Base-by-base conservation (phyloP, 2,329 filamentous ascomycete genomes). In the Karstenula rhodostoma region DNA sequence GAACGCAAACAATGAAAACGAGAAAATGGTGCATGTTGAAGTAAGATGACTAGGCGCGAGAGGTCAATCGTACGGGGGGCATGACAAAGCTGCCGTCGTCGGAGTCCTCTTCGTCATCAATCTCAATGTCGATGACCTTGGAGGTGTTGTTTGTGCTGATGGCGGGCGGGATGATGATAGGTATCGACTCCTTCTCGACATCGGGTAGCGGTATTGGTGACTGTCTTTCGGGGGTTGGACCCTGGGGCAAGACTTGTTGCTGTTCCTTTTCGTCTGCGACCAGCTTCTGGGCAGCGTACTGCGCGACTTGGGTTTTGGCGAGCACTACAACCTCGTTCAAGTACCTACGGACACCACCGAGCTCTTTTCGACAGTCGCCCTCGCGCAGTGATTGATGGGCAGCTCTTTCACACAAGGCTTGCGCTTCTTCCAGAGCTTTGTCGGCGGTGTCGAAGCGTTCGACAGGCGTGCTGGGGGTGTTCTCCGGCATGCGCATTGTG, bases 361-460 rank as follows among this genome's bases (percentile, higher is more conserved):
- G 85, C 76, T 96, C 92, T 19, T 87, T 85, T n/a, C 83, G 85
- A 77, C 94, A 97, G 71, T 95, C 90, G 12, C 93, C 94, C 56
- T 93, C 90, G 25, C 94, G 88, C n/a, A 97, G 83, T 62, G 95
- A 93, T 71, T 96, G 92, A 73, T 96, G 93, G 0, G 94, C 94
- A 2, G 91, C 94, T 56, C 89, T 89, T 79, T 97, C 94, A 74
- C 92, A 96, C 69, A 93, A 86, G 58, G 85, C 85, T 75, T 97
- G 93, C 5, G 92, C 90, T 64, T 87, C 86, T 73, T 97, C 93
- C 27, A 97, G 82, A 0, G 87, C 86, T 73, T 90, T 91, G 73
- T 97, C 93, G 1, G 93, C 84, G 47, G 87, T 83, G 65, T 96
- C 92, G 72, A 78, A 79, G 8, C 73, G 52, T 44, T 71, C 72